phyloP scores from a whole-genome alignment of 2,329 filamentous ascomycete genomes.

The Elsinoe australis region DNA sequence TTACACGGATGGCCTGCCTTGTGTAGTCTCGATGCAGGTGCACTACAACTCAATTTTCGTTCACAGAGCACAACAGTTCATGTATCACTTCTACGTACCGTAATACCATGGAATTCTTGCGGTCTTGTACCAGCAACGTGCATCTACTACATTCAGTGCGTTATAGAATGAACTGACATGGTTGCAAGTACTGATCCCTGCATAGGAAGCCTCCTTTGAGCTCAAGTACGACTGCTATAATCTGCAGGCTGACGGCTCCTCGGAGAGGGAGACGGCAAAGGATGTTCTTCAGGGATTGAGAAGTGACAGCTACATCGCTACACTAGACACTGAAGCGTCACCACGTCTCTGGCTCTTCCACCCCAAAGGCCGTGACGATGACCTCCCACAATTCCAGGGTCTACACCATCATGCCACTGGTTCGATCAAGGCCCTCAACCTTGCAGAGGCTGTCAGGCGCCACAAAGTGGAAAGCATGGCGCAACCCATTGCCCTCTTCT shows the following conservation, averaged over 20 bases:
- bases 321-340: background rate
- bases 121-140: slow-evolving; percentile 14
- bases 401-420: background rate
- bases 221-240: background rate
- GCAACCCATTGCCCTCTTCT: no score
- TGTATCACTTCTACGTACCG: slow-evolving; percentile 16
- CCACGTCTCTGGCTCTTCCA: slow-evolving; percentile 5
- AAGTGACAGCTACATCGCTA: background rate
- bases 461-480: background rate
- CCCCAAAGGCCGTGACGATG: background rate
- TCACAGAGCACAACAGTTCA: background rate
- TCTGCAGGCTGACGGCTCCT: background rate
- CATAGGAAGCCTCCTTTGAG: background rate
- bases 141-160: slow-evolving; percentile 7
- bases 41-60: background rate
- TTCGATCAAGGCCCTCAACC: background rate
- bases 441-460: background rate
- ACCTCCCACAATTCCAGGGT: background rate
- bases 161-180: background rate
- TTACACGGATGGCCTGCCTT: no score
- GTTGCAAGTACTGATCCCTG: background rate
- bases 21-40: slow-evolving; percentile 13
- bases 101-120: slow-evolving; percentile 16
- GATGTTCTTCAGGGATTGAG: background rate
- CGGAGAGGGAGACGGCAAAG: background rate